Base-by-base conservation (phyloP, 1,139 yeast species). In the Yamadazyma conglobata region DNA sequence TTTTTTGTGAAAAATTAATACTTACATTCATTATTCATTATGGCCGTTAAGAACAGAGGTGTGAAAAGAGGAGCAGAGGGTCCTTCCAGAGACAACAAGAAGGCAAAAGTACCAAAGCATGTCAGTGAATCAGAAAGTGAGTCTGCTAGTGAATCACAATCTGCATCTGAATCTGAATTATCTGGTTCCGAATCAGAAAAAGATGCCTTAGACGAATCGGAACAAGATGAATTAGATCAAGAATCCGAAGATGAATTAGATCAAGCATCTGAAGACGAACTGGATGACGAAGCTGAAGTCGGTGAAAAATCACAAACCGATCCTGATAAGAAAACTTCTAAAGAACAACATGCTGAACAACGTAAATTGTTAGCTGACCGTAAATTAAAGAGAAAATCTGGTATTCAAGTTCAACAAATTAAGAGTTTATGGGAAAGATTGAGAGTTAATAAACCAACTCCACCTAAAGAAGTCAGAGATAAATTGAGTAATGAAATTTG, bases 381-480 rank as follows among this genome's bases (percentile, higher is more conserved):
- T 59, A 89, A 88, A 56, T 66, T 86, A 40, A 79, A 81, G 50
- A 79, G 96, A 63, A 87, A 84, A 51, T 74, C 94, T 14, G 97
- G 97, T 43, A 65, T 66, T 25, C 85, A 84, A 59, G 88, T 91
- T 32, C 89, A 86, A 55, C 77, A 79, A 45, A 87, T 91, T 58
- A 91, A 91, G 59, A 70, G 73, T 30, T 59, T 91, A 31, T 91
- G 98, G 98, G 97, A 89, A 62, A 79, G 77, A 55, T 68, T 91
- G 46, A 78, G 97, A 61, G 93, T 85, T 25, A 85, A 84, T 49
- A 79, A 77, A 40, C 89, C 91, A 28, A 84, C 95, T 14, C 71
- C 88, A 26, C 83, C 95, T 29, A 80, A 82, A 43, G 78, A 71
- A 37, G 74, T 82, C 20, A 79, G 96, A 55, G 84, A 82, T 39